These are phyloP conservation scores for Physcia stellaris DNA, from an alignment of 495 filamentous ascomycete genomes.

Conservation along the genomic window DNA sequence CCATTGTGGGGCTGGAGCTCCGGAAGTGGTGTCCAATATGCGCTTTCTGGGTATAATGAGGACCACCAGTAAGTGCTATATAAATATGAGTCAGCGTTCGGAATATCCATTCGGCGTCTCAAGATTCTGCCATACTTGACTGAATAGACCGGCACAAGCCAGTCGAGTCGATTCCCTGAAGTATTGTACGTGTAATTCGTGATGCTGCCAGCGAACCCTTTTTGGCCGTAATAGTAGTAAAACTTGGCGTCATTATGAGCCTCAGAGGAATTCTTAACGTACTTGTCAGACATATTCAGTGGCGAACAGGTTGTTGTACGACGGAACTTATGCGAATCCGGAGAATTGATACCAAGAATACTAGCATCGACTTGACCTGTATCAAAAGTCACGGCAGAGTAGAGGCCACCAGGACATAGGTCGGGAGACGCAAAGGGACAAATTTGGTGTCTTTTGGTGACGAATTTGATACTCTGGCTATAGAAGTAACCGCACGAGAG, in stretches of 20 bases:
- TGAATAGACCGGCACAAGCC: slow-evolving; percentile 13
- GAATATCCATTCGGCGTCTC: no score
- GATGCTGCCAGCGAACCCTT: no score
- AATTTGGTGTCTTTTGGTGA: neutral
- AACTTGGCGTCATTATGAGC: slow-evolving; percentile 7
- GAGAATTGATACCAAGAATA: slow-evolving; percentile 13
- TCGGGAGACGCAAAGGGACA: no score
- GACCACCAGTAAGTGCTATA: no score
- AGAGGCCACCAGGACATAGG: no score
- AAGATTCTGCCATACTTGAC: slow-evolving; percentile 16
- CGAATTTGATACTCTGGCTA: slow-evolving; percentile 11
- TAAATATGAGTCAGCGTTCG: no score
- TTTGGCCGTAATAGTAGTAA: slow-evolving; percentile 13
- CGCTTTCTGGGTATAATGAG: no score
- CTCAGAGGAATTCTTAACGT: neutral
- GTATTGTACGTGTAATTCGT: slow-evolving; percentile 10
- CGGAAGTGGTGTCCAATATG: no score
- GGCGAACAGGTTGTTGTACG: slow-evolving; percentile 16
- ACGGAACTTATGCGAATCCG: slow-evolving; percentile 8
- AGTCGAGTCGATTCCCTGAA: slow-evolving; percentile 10
- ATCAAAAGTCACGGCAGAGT: no score
- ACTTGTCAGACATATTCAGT: slow-evolving; percentile 12
- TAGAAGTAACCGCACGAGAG: slow-evolving; percentile 14
- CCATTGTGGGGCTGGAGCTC: no score
- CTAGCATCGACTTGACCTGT: no score